Conservation (phyloP, 2,329 filamentous ascomycete genomes). For the Scleromitrula shiraiana region DNA sequence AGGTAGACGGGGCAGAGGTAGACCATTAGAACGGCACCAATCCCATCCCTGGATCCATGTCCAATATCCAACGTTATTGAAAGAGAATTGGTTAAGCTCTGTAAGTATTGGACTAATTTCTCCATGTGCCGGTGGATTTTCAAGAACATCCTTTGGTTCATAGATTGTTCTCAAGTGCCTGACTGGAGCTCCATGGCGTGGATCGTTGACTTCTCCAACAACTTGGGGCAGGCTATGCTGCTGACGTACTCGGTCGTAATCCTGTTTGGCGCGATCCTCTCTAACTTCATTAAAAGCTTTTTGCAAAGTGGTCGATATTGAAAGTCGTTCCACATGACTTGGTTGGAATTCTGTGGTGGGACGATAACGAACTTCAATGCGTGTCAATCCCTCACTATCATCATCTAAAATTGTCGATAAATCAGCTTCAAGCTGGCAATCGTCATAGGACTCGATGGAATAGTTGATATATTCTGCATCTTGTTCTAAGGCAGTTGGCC, state of each 20-base stretch:
- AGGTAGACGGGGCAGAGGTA: background rate
- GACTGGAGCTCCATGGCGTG: too few relatives aligned
- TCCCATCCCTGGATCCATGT: constrained; percentile 7
- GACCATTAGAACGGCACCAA: background rate
- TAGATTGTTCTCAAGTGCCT: constrained; percentile 1
- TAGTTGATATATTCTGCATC: background rate
- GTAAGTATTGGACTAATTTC: background rate
- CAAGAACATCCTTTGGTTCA: background rate
- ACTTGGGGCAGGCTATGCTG: too few relatives aligned
- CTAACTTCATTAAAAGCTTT: too few relatives aligned
- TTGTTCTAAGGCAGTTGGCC: background rate
- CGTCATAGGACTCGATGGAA: background rate
- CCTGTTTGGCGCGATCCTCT: too few relatives aligned
- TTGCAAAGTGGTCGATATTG: too few relatives aligned
- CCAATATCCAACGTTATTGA: constrained; percentile 1
- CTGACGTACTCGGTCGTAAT: too few relatives aligned
- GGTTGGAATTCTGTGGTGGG: constrained; percentile 2
- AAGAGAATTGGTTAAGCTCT: background rate
- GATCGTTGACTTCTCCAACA: too few relatives aligned
- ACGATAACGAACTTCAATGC: constrained; percentile 4
- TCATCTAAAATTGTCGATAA: background rate
- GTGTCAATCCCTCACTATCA: background rate
- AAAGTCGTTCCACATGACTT: too few relatives aligned
- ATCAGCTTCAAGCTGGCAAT: background rate
- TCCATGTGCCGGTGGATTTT: background rate